Base-by-base conservation (phyloP, 2,329 filamentous ascomycete species). In the Boeremia exigua region DNA sequence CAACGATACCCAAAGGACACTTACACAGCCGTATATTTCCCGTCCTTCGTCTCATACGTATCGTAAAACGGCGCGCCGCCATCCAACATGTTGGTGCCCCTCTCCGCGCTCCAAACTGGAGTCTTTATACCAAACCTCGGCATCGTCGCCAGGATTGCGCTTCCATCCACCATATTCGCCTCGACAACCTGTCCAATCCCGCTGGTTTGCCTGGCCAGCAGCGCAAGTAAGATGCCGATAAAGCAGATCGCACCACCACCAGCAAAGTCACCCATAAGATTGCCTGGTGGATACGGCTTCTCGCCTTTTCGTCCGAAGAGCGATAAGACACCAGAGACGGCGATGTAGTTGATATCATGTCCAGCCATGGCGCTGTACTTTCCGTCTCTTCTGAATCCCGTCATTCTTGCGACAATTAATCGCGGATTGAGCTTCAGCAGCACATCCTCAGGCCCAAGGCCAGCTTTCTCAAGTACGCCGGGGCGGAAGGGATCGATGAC, bases 301-400 rank as follows among this genome's bases (percentile, higher is more conserved):
- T 88, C 84, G 14, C 81, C 83, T 27, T 80, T 79, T 0, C 89
- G 81, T 0, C 94, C 94, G 3, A 98, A 84, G 76, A 96, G 81
- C 0, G 84, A 83, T 27, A 98, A 78, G 1, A 90, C 88, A 0
- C 94, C 94, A 0, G 89, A 90, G 0, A 96, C 91, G 44, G 93
- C 91, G 37, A 98, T 88, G 76, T 98, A 98, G 72, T 98, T 97
- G 75, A 97, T 96, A 73, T 97, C 93, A 72, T 97, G 93, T 6
- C 93, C 93, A 0, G 93, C 92, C 93, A 96, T 97, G 68, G 84
- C 78, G 43, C 84, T 85, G 77, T 96, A 98, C 67, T 86, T 88
- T 0, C 93, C 94, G 76, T 96, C 91, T 34, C 93, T 83, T 11
- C 94, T 83, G 75, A 97, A 98, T 0, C 94, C 94, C 2, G 92